phyloP scores from a whole-genome alignment of 805 yeast genomes.

The Candida namnaoensis region DNA sequence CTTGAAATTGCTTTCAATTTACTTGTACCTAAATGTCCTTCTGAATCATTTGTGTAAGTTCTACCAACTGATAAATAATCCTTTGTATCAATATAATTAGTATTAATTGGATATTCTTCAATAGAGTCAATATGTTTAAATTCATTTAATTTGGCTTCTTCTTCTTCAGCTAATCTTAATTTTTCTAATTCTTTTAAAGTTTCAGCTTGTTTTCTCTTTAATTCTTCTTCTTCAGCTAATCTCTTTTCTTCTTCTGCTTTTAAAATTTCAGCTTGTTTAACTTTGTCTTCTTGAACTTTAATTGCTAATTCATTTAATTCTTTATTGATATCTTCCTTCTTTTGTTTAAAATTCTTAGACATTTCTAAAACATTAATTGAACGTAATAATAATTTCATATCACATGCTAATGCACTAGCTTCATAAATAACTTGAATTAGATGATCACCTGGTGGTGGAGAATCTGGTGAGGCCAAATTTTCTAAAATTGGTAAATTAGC shows the following conservation, averaged over 20 bases:
- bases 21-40: no score
- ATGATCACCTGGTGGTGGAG: conserved; percentile 46
- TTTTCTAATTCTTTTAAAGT: no score
- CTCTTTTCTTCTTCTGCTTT: not conserved
- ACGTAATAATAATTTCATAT: conserved; percentile 53
- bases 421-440: conserved; percentile 55
- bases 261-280: not conserved
- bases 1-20: no score
- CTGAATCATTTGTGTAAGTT: no score
- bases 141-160: no score
- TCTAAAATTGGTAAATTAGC: conserved; percentile 38
- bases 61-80: no score
- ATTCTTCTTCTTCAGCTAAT: not conserved
- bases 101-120: no score
- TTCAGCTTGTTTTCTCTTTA: no score
- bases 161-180: no score
- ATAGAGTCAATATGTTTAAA: no score
- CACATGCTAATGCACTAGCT: conserved; percentile 51
- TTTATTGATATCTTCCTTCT: conserved; percentile 12
- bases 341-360: conserved; percentile 28
- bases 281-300: conserved; percentile 1
- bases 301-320: conserved; percentile 8
- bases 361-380: conserved; percentile 46
- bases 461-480: conserved; percentile 43
- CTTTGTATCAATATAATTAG: no score